Conservation (phyloP, 2,329 filamentous ascomycete species). For the Aureobasidium pullulans region DNA sequence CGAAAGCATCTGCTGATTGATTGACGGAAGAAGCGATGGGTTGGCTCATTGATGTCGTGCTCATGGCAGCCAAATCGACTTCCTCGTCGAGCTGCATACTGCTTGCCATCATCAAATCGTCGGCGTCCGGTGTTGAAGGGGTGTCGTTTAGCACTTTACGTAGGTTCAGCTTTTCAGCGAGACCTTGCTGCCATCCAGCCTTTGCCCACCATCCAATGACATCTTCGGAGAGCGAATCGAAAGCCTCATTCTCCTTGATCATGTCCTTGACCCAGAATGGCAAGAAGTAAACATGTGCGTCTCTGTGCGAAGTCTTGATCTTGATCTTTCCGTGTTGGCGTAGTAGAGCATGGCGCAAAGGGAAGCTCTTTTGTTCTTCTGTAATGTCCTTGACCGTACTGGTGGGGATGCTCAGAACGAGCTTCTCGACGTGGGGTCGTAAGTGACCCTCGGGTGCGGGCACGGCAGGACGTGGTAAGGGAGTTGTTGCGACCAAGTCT, state of each 20-base stretch:
- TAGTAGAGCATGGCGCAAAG: constrained; percentile 69
- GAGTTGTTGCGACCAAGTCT: constrained; percentile 77
- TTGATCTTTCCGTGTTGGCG: constrained; percentile 66
- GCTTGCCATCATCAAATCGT: constrained; percentile 20
- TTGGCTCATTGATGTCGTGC: constrained; percentile 10
- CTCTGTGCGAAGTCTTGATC: constrained; percentile 76
- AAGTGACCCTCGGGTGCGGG: constrained; percentile 58
- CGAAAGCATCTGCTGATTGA: constrained; percentile 7
- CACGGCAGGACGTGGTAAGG: constrained; percentile 52
- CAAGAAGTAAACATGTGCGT: constrained; percentile 92
- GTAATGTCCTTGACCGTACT: constrained; percentile 80
- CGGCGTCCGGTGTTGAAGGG: constrained; percentile 19
- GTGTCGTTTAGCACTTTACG: constrained; percentile 54
- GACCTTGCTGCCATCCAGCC: constrained; percentile 76
- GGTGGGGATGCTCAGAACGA: constrained; percentile 81
- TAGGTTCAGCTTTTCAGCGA: constrained; percentile 70
- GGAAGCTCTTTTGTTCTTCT: constrained; percentile 65
- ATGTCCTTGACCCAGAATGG: constrained; percentile 87
- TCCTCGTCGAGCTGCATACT: constrained; percentile 20
- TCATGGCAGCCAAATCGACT: constrained; percentile 19
- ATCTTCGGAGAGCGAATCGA: constrained; percentile 87
- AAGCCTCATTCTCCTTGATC: constrained; percentile 66
- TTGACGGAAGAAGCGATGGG: constrained; percentile 14
- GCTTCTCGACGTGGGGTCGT: constrained; percentile 60
- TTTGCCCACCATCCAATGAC: constrained; percentile 95